Percentiles rank a stretch among this genome's conserved stretches.
These are phyloP conservation scores for Sporothrix curviconia DNA, from an alignment of 2,329 filamentous ascomycete genomes.

Conservation along the genomic window DNA sequence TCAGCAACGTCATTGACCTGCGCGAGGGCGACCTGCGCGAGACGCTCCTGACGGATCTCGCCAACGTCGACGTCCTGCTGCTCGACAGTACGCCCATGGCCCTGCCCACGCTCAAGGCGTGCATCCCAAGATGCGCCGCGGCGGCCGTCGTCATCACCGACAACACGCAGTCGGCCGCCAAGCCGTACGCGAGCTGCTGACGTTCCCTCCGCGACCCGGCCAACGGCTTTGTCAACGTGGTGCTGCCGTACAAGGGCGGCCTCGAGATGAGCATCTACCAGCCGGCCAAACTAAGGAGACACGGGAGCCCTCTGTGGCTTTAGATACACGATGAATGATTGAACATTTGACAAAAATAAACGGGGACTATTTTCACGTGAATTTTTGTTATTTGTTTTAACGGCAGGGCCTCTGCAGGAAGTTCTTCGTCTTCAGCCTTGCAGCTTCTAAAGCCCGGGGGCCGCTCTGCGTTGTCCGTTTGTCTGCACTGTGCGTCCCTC, in stretches of 20 bases:
- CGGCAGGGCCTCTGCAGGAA: no score
- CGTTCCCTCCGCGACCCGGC: slow-evolving; percentile 32
- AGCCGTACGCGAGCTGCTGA: slow-evolving; percentile 35
- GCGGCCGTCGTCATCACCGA: slow-evolving; percentile 37
- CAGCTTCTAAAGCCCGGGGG: no score
- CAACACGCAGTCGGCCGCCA: slow-evolving; percentile 30
- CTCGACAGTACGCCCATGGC: slow-evolving; percentile 47
- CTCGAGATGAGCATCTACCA: slow-evolving; percentile 23
- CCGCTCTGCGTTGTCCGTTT: no score
- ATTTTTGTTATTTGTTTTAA: no score
- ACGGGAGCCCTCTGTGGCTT: no score
- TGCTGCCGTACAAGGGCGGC: slow-evolving; percentile 21
- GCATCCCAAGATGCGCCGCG: slow-evolving; percentile 26
- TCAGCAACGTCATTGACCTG: slow-evolving; percentile 47
- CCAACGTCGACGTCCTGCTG: slow-evolving; percentile 49
- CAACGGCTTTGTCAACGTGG: slow-evolving; percentile 33
- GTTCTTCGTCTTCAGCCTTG: no score
- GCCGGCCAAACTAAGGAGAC: no score
- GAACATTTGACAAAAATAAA: no score
- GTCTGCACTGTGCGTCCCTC: no score
- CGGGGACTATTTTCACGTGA: no score
- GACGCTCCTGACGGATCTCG: slow-evolving; percentile 43
- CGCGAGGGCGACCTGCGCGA: slow-evolving; percentile 51
- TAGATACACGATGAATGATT: no score
- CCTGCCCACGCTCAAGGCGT: slow-evolving; percentile 33